phyloP scores from a whole-genome alignment of 306 rosid genomes.

The Quillaja saponaria region DNA sequence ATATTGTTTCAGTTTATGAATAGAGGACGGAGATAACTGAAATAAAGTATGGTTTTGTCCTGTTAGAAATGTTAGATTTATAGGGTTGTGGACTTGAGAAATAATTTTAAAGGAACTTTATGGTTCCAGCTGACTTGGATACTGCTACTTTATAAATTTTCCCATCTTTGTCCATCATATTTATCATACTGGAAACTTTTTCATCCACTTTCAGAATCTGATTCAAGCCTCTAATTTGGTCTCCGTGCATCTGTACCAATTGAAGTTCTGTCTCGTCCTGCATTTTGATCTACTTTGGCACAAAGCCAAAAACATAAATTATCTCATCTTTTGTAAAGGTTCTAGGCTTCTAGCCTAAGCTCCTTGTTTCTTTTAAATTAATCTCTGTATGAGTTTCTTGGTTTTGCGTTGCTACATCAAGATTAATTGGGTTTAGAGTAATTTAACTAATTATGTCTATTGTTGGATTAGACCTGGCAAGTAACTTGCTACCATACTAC shows the following conservation, averaged over 20 bases:
- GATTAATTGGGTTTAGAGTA: neutral
- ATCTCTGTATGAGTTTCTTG: neutral
- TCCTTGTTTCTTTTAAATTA: slow-evolving; percentile 3
- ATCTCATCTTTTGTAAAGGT: neutral
- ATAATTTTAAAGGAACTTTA: too few relatives aligned
- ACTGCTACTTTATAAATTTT: too few relatives aligned
- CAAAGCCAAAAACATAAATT: neutral
- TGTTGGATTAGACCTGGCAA: neutral
- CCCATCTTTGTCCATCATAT: too few relatives aligned
- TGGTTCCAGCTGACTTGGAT: too few relatives aligned
- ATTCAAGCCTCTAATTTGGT: neutral
- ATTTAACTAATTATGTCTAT: neutral
- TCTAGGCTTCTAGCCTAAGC: neutral
- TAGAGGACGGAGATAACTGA: neutral
- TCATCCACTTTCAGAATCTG: neutral
- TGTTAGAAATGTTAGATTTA: neutral
- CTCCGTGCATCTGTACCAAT: neutral
- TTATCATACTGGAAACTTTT: too few relatives aligned
- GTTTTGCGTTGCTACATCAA: neutral
- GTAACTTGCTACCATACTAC: neutral
- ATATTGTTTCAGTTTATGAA: neutral
- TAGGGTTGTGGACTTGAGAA: too few relatives aligned
- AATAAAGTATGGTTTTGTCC: neutral
- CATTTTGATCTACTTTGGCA: neutral
- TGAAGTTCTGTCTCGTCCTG: neutral